Evolutionary conservation across 2,329 filamentous ascomycete genomes (phyloP).

Genomic region (Geosmithia flava): DNA sequence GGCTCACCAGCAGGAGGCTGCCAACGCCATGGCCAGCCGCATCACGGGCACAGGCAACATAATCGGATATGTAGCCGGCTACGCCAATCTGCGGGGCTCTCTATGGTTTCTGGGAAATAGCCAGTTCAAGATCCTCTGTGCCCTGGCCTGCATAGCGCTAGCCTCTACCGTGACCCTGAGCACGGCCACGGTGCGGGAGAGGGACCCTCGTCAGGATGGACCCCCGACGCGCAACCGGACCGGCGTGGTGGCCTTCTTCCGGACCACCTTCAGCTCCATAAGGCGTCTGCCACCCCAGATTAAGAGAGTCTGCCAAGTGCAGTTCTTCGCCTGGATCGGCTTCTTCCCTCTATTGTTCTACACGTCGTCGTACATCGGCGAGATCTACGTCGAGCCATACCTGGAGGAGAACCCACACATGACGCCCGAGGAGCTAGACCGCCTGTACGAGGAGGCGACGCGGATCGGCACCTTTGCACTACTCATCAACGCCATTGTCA

Average conservation of each 20-base stretch:
- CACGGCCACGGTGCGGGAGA: slow-evolving; percentile 57
- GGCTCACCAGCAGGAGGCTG: slow-evolving; percentile 82
- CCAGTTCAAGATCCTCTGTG: slow-evolving; percentile 88
- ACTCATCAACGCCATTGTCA: slow-evolving; percentile 77
- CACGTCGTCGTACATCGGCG: slow-evolving; percentile 84
- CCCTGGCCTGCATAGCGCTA: slow-evolving; percentile 68
- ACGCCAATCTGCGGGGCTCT: slow-evolving; percentile 61
- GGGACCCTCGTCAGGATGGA: slow-evolving; percentile 65
- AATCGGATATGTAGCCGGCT: slow-evolving; percentile 77
- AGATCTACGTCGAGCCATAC: slow-evolving; percentile 80
- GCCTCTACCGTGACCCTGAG: slow-evolving; percentile 58
- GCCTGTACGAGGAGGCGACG: slow-evolving; percentile 73
- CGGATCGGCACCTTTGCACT: slow-evolving; percentile 81
- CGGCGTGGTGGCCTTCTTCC: slow-evolving; percentile 70
- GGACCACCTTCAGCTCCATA: slow-evolving; percentile 63
- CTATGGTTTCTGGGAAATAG: slow-evolving; percentile 73
- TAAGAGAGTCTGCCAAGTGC: slow-evolving; percentile 66
- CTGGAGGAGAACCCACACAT: slow-evolving; percentile 69
- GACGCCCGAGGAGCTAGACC: slow-evolving; percentile 61
- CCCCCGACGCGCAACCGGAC: slow-evolving; percentile 45
- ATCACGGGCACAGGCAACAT: slow-evolving; percentile 85
- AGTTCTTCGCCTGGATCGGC: slow-evolving; percentile 83
- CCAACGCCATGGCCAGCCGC: slow-evolving; percentile 89
- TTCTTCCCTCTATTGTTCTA: slow-evolving; percentile 97
- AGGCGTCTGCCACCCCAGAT: slow-evolving; percentile 72